A percentile compares a stretch with the other conserved stretches of the same genome.
phyloP scores from a whole-genome alignment of 192 early-diverging fungal species.

The Cetraspora pellucida region DNA sequence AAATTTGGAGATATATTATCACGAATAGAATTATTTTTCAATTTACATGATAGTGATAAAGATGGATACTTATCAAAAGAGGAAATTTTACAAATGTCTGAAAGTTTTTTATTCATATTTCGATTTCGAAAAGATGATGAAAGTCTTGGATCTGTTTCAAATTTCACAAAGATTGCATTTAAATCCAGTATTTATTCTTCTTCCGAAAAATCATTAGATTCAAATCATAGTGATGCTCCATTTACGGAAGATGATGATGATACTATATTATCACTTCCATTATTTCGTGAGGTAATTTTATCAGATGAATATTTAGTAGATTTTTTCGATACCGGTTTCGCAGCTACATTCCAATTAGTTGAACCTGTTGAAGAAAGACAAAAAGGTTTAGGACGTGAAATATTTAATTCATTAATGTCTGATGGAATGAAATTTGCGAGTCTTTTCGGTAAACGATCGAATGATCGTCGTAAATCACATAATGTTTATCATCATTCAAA shows the following conservation, averaged over 20 bases:
- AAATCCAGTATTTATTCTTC: constrained; percentile 35
- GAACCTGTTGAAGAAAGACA: constrained; percentile 57
- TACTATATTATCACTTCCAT: constrained; percentile 44
- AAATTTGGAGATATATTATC: constrained; percentile 78
- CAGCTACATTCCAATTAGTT: constrained; percentile 59
- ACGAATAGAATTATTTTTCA: constrained; percentile 81
- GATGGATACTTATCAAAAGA: constrained; percentile 68
- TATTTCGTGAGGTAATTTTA: constrained; percentile 73
- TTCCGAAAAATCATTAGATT: constrained; percentile 10
- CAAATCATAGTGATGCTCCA: not conserved
- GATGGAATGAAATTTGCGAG: constrained; percentile 56
- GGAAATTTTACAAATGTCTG: constrained; percentile 83
- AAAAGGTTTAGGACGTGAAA: constrained; percentile 54
- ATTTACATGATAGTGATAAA: constrained; percentile 72
- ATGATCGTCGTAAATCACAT: not conserved
- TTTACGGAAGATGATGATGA: not conserved
- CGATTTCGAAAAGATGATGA: constrained; percentile 56
- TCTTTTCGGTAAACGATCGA: constrained; percentile 38
- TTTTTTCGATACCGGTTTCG: constrained; percentile 78
- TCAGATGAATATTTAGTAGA: constrained; percentile 82
- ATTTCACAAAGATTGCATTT: constrained; percentile 68
- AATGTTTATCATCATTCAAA: not conserved
- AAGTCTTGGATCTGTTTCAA: constrained; percentile 61
- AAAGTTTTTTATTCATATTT: constrained; percentile 82
- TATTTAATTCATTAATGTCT: constrained; percentile 60